Evolutionary conservation across 306 rosid species (phyloP), one percentile per base, ranked within the genome.

Genomic region (Cucumis hystrix): DNA sequence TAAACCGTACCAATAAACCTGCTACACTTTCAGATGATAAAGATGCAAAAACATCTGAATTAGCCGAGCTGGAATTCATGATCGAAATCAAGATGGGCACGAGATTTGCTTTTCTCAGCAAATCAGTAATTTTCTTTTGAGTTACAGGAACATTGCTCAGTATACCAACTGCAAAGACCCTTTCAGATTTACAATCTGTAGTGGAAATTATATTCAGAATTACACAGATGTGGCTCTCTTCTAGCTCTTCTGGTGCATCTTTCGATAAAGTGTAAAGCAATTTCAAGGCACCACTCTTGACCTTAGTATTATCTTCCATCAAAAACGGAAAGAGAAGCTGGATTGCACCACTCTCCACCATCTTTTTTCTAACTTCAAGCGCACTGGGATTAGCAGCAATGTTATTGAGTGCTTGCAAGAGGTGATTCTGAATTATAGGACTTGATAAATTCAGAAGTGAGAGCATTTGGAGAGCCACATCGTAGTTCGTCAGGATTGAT

Each of bases 401-500:
- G 83, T 87, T 87, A 79, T 90, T 89, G 25, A 93, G 90, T 51
- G 98, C 98, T 81, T 87, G 92, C 56, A 93, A 80, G 37, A 93
- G 83, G 76, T 93, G 91, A 79, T 82, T 79, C 82, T 91, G 97
- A 77, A 93, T 86, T 56, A 90, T 70, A 2, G 98, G 98, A 55
- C 94, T 88, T 5, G 92, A 88, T 79, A 93, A 92, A 79, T 87
- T 93, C 75, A 93, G 79, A 81, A 93, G 98, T 0, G 92, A 91
- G 79, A 93, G 92, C 91, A 91, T 91, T 74, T 93, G 98, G 76
- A 88, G 94, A 71, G 94, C 88, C 20, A 87, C 89, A 58, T 87
- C 90, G 62, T 72, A 85, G 76, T 88, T 86, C 13, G 86, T 81
- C 66, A 91, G 92, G 49, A 86, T 39, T 10, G 93, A 80, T 77